phyloP scores from a whole-genome alignment of 2,329 filamentous ascomycete genomes.

The Neoarthrinium moseri region DNA sequence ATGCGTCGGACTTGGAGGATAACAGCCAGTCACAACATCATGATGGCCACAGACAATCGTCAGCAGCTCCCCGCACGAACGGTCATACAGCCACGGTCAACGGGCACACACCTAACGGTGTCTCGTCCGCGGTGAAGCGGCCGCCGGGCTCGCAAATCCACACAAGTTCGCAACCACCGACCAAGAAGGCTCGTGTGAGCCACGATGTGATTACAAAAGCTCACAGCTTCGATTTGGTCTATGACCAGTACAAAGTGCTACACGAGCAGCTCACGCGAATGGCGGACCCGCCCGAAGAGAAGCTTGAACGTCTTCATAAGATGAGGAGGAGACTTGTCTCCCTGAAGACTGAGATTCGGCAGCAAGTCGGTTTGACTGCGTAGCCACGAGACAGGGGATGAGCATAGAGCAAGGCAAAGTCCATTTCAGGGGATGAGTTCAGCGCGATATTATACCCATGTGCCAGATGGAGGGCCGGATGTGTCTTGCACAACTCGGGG shows the following conservation, averaged over 20 bases:
- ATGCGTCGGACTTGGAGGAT: conserved; percentile 61
- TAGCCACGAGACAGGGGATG: no score
- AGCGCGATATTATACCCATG: no score
- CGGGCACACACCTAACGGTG: conserved; percentile 10
- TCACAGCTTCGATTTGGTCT: conserved; percentile 53
- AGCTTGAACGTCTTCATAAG: conserved; percentile 48
- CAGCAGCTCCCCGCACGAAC: conserved; percentile 10
- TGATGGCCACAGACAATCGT: not conserved
- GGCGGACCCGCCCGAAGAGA: conserved; percentile 49
- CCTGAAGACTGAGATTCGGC: conserved; percentile 62
- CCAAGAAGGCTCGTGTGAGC: conserved; percentile 41
- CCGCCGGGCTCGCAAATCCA: conserved; percentile 32
- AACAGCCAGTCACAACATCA: conserved; percentile 26
- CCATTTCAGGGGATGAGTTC: no score
- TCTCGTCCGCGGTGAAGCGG: conserved; percentile 41
- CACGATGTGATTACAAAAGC: conserved; percentile 52
- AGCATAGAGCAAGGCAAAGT: no score
- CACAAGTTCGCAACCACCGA: conserved; percentile 26
- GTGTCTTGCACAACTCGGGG: no score
- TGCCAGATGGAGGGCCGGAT: no score
- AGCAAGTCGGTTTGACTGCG: conserved; percentile 34
- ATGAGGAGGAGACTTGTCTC: conserved; percentile 53
- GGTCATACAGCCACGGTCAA: conserved; percentile 15
- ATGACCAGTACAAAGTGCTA: conserved; percentile 55
- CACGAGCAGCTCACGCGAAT: conserved; percentile 53